A percentile compares a stretch with the other conserved stretches of the same genome.
Conservation (phyloP, 371 early-diverging fungal genomes). For the Lichtheimia corymbifera region DNA sequence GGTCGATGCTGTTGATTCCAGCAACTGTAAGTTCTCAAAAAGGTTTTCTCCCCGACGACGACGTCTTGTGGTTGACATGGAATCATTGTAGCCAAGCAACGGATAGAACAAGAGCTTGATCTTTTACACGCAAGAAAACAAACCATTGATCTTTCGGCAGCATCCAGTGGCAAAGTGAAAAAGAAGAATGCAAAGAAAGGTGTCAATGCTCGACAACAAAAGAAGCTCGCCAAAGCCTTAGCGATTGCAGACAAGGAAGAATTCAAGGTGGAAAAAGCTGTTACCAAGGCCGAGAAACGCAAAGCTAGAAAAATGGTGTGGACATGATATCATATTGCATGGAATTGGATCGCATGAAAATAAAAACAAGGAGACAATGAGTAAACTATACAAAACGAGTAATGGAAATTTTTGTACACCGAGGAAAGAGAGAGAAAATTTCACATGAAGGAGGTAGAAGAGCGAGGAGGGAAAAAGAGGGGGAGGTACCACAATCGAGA, state of each 20-base stretch:
- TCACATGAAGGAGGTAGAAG: too few species aligned
- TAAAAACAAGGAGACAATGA: too few species aligned
- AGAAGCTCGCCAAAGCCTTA: slow-evolving; percentile 17
- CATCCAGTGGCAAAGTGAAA: slow-evolving; percentile 1
- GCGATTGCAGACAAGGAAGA: slow-evolving; percentile 21
- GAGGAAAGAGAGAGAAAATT: too few species aligned
- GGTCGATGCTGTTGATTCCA: neutral
- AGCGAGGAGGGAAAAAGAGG: too few species aligned
- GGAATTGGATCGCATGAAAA: too few species aligned
- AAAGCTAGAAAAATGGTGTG: slow-evolving; percentile 18
- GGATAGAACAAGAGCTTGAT: slow-evolving; percentile 16
- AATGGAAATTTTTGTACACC: too few species aligned
- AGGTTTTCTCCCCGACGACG: neutral
- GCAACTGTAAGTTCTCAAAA: neutral
- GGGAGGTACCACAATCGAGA: too few species aligned
- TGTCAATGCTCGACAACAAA: slow-evolving; percentile 17
- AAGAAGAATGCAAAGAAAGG: slow-evolving; percentile 14
- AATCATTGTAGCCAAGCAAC: slow-evolving; percentile 19
- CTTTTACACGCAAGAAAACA: slow-evolving; percentile 14
- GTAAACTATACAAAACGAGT: too few species aligned
- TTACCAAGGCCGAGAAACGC: slow-evolving; percentile 13
- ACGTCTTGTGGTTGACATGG: neutral
- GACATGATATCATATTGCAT: slow-evolving; percentile 3
- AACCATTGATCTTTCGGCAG: neutral
- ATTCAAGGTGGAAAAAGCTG: neutral